phyloP scores from a whole-genome alignment of 805 yeast genomes.

The Cyberlindnera amylophila region DNA sequence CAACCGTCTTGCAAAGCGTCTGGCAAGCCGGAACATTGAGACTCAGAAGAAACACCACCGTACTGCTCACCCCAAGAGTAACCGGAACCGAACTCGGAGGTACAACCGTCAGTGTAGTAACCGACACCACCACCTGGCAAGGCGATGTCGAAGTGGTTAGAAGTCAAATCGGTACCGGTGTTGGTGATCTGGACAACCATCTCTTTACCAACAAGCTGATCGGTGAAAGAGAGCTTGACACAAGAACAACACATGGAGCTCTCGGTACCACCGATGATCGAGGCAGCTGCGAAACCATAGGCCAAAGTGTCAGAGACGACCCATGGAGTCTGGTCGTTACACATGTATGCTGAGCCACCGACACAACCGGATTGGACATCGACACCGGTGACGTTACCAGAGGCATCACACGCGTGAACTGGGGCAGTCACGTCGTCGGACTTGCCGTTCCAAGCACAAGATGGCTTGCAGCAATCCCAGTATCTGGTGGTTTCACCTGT shows the following conservation, averaged over 20 bases:
- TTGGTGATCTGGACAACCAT: conserved; percentile 15
- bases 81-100: conserved; percentile 12
- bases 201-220: conserved; percentile 11
- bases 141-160: conserved; percentile 16
- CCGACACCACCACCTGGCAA: conserved; percentile 18
- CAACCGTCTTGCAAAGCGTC: conserved; percentile 10
- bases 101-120: conserved; percentile 10
- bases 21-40: conserved; percentile 10
- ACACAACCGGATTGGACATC: conserved; percentile 13
- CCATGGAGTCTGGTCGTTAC: conserved; percentile 17
- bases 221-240: conserved; percentile 14
- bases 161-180: conserved; percentile 13
- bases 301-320: conserved; percentile 12
- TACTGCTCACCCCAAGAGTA: conserved; percentile 14
- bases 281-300: conserved; percentile 17
- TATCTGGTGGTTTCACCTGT: conserved; percentile 13
- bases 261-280: conserved; percentile 11
- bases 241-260: conserved; percentile 15
- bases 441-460: conserved; percentile 14
- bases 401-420: conserved; percentile 13
- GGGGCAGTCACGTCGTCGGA: conserved; percentile 8
- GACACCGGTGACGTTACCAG: conserved; percentile 11
- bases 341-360: conserved; percentile 16
- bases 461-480: conserved; percentile 17
- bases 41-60: conserved; percentile 14